Evolutionary conservation across 352 stramenopile species (phyloP), one percentile per base, ranked within the genome.

Genomic region (Phytopythium cucurbitacearum): DNA sequence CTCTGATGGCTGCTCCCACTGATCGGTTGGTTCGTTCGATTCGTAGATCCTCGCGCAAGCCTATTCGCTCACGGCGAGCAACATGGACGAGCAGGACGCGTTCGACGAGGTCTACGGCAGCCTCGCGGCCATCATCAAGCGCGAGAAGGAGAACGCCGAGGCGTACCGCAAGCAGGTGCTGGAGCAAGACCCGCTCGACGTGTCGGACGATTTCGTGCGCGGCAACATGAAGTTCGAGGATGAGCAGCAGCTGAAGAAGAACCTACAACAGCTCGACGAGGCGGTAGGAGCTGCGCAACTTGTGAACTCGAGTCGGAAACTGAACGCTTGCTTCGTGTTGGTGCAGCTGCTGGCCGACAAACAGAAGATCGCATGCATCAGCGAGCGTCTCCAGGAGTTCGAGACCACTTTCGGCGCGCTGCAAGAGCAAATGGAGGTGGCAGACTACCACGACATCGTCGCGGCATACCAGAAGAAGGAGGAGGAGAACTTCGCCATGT

Each of bases 401-500:
- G 81, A 87, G 49, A 79, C 66, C 13, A 87, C 75, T 13, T 89
- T 90, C 50, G 70, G 64, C 1, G 59, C 53, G 11, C 62, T 86
- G 10, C 76, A 92, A 52, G 52, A 84, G 40, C 73, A 88, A 59
- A 81, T 89, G 73, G 76, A 67, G 4, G 72, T 80, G 11, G 67
- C 77, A 40, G 73, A 88, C 58, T 87, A 77, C 48, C 80, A 86
- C 46, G 69, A 84, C 13, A 35, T 90, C 6, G 53, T 87, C 5
- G 56, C 60, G 13, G 67, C 81, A 33, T 89, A 92, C 59, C 73
- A 69, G 1, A 89, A 75, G 51, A 81, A 80, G 39, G 81, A 92
- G 50, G 81, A 89, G 42, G 78, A 92, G 32, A 90, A 92, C 52
- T 89, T 92, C 51, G 76, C 81, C 5, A 69, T 88, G 41, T 92